phyloP scores from a whole-genome alignment of 495 filamentous ascomycete genomes.

The Daldinia caldariorum region DNA sequence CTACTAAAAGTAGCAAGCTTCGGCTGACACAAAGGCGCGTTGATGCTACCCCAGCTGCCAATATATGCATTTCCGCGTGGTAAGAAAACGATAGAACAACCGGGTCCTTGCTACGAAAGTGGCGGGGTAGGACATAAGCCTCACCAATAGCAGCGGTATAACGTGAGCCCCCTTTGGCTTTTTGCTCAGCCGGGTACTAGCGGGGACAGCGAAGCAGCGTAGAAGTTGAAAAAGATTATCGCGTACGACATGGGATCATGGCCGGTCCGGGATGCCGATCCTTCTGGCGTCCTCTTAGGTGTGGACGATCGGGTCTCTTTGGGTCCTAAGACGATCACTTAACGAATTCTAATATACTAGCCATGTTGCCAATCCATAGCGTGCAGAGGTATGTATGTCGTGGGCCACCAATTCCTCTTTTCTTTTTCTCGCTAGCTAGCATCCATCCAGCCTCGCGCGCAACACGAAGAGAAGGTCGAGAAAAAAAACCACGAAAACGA shows the following conservation, averaged over 20 bases:
- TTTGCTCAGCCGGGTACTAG: background rate
- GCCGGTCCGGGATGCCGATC: conserved; percentile 21
- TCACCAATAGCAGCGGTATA: background rate
- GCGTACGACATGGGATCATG: conserved; percentile 12
- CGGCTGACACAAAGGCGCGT: background rate
- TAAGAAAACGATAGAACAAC: background rate
- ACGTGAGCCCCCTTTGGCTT: background rate
- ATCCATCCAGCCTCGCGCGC: background rate
- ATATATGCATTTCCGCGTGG: background rate
- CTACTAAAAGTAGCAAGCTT: background rate
- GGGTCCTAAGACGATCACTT: background rate
- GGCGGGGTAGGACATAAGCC: background rate
- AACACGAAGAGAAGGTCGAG: background rate
- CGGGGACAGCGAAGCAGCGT: background rate
- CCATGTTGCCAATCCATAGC: background rate
- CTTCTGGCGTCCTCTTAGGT: background rate
- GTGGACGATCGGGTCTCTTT: too few species aligned
- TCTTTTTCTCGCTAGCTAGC: background rate
- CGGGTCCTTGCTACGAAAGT: background rate
- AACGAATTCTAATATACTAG: background rate
- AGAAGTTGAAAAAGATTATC: background rate
- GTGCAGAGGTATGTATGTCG: too few species aligned
- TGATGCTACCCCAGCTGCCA: background rate
- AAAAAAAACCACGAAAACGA: conserved; percentile 3
- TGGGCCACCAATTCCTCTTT: too few species aligned